Evolutionary conservation across 2,329 filamentous ascomycete species (phyloP), one percentile per base, ranked within the genome.

Genomic region (Ophiostoma angusticollis): DNA sequence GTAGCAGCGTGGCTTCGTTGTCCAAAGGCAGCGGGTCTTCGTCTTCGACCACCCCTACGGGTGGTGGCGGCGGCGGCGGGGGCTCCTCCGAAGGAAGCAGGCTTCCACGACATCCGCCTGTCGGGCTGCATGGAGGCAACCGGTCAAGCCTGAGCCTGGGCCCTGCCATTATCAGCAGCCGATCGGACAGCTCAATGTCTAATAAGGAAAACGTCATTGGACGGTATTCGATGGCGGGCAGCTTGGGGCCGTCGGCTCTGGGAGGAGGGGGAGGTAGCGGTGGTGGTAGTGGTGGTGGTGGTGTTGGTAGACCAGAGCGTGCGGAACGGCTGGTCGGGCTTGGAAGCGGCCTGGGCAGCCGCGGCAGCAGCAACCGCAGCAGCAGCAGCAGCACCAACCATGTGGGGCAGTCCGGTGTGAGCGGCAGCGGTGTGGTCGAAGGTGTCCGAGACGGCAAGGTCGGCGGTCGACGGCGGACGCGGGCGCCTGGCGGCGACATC

Each of bases 51-150:
- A 40, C 37, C 7, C 29, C 41, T 2, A 40, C 37, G 3, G 24
- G 33, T 16, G 16, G 24, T 2, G 31, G 30, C 9, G 25, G 37
- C 30, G 19, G 27, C 18, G 33, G 29, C 17, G 14, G 27, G 9
- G 24, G 28, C 17, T 24, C 27, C n/a, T 9, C 8, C 11, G 19
- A 52, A 46, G 39, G 29, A 18, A 54, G 49, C 44, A 47, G 55
- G 27, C 48, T 57, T 12, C 52, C 53, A 16, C 49, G 56, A 14
- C 55, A 52, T n/a, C n/a, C n/a, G 29, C 53, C 52, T 8, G 39
- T 49, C 6, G 43, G 39, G 47, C 27, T 46, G 43, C 34, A 35
- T n/a, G 51, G n/a, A n/a, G n/a, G 48, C 22, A 42, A 47, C 3
- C 48, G 57, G 13, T 50, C 51, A 7, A 55, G 49, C 42, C 33